Evolutionary conservation across 352 stramenopile species (phyloP), one percentile per base, ranked within the genome.

Genomic region (Pythium rhizo-oryzae): DNA sequence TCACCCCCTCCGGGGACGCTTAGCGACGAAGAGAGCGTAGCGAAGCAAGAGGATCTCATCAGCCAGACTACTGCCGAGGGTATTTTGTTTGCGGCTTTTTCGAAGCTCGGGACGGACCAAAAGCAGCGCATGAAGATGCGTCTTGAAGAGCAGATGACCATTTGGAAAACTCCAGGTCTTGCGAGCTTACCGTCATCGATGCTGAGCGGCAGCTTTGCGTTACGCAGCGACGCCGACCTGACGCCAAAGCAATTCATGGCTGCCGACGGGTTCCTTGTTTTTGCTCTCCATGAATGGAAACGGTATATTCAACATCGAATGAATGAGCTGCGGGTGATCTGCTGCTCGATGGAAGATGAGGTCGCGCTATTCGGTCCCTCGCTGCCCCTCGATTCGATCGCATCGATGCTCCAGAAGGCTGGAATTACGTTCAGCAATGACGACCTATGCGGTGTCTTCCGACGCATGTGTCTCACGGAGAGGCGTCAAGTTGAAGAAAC

Each of bases 251-350:
- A 61, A 18, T 69, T 25, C 18, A 76, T 92, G 16, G 68, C 84
- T 9, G 82, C 79, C 1, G 76, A 77, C 5, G 47, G 65, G 12
- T 92, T 95, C 33, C 74, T 95, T 0, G 70, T 93, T 2, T 41
- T 92, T 0, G 75, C 78, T 8, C 46, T 93, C 12, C 46, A 78
- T 16, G 87, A 95, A 62, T 95, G 87, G 85, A 79, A 87, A 41
- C 76, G 73, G 2, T 93, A 93, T 58, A 72, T 93, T 13, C 70
- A 89, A n/a, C 63, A 82, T 19, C 79, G 82, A 13, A 80, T 95
- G 54, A 85, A 90, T 63, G 84, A 92, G 35, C 62, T 95, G 3
- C 79, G 80, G 5, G 75, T 90, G 18, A 73, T 81, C 15, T 92
- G 82, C 54, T 87, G 75, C 60, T 70, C 67, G 18, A 77, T 85